Percentiles rank a stretch among this genome's conserved stretches.
Conservation (phyloP, 2,329 filamentous ascomycete species). For the Blastomyces gilchristii region DNA sequence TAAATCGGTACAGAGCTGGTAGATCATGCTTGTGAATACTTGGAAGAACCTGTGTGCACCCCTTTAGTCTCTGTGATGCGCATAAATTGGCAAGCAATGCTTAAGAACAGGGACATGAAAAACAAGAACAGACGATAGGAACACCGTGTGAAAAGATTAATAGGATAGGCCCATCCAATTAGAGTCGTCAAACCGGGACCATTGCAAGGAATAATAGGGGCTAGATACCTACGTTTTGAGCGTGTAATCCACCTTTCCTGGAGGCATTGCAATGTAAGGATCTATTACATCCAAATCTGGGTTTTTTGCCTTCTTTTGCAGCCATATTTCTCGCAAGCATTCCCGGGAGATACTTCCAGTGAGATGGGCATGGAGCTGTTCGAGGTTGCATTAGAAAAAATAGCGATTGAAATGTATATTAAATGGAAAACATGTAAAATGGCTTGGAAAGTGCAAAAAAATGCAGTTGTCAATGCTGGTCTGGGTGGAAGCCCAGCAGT, state of each 20-base stretch:
- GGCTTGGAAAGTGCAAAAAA: not conserved
- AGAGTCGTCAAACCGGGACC: not conserved
- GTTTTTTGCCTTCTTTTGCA: conserved; percentile 43
- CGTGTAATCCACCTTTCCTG: conserved; percentile 61
- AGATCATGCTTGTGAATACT: conserved; percentile 69
- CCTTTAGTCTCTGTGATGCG: not conserved
- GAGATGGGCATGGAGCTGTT: conserved; percentile 67
- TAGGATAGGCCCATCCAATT: not conserved
- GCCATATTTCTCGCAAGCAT: conserved; percentile 66
- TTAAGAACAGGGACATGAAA: not conserved
- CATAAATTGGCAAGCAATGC: too few species aligned
- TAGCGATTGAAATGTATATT: not conserved
- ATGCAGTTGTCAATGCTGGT: not conserved
- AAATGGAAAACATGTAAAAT: not conserved
- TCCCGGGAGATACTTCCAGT: conserved; percentile 65
- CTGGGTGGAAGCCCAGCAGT: not conserved
- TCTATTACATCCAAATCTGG: conserved; percentile 51
- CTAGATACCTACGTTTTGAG: conserved; percentile 49
- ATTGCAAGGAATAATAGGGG: too few species aligned
- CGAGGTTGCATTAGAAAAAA: not conserved
- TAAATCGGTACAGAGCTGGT: conserved; percentile 58
- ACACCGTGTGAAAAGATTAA: too few species aligned
- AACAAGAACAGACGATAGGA: not conserved
- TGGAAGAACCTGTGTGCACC: conserved; percentile 56
- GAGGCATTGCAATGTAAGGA: conserved; percentile 57